Conservation (phyloP, 139 green algal genomes). For the Coccomyxa sp. region DNA sequence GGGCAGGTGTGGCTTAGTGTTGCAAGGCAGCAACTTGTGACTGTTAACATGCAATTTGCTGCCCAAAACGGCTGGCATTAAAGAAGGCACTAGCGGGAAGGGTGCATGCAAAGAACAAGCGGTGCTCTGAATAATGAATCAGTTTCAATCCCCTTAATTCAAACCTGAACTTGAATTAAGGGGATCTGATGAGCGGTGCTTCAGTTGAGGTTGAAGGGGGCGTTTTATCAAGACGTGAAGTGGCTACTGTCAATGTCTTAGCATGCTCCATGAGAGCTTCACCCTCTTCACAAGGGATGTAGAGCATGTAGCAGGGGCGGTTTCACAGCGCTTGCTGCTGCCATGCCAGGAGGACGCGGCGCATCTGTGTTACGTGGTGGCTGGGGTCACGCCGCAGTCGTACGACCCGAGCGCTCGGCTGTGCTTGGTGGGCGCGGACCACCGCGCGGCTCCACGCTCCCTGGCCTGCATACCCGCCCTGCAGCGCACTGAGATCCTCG, state of each 20-base stretch:
- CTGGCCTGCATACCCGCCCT: conserved; percentile 37
- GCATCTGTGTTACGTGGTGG: conserved; percentile 73
- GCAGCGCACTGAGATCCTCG: conserved; percentile 71
- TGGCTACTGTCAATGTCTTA: not conserved
- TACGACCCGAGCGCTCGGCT: conserved; percentile 31
- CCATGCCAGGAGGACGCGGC: conserved; percentile 44
- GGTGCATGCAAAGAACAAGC: too few relatives aligned
- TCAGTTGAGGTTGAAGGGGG: not conserved
- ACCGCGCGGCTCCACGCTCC: conserved; percentile 20
- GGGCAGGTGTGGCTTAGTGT: conserved; percentile 23
- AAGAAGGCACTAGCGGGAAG: too few relatives aligned
- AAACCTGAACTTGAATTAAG: not conserved
- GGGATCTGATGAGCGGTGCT: not conserved
- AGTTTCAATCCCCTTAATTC: too few relatives aligned
- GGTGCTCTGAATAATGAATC: not conserved
- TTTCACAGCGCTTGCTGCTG: not conserved
- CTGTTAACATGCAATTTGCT: not conserved
- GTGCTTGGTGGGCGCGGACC: conserved; percentile 57
- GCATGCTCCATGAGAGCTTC: not conserved
- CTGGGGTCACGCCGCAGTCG: conserved; percentile 27
- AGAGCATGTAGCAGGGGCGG: not conserved
- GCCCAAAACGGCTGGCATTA: too few relatives aligned
- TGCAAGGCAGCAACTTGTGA: not conserved
- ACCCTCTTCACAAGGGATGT: too few relatives aligned
- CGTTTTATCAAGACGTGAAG: not conserved